Conservation (phyloP, 768 basidiomycete species). For the Neoboletus magnificus region DNA sequence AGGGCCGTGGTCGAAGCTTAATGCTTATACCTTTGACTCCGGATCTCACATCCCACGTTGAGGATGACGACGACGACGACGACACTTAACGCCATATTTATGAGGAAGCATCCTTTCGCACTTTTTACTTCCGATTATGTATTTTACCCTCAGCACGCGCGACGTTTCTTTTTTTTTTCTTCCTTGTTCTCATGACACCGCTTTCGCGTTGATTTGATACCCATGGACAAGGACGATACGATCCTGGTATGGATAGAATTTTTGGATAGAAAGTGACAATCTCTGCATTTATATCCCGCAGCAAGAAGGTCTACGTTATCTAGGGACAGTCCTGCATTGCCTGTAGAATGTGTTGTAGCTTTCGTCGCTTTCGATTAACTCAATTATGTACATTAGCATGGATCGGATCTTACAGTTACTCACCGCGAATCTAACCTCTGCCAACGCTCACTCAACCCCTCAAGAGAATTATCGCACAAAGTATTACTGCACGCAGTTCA, state of each 20-base stretch:
- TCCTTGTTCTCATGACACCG: slow-evolving; percentile 3
- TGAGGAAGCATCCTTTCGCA: background rate
- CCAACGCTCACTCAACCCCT: background rate
- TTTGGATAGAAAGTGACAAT: background rate
- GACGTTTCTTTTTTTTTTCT: background rate
- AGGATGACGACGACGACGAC: background rate
- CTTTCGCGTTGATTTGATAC: slow-evolving; percentile 1
- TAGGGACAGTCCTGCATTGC: too few relatives aligned
- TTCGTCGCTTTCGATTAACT: background rate
- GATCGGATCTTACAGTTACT: too few relatives aligned
- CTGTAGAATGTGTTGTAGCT: background rate
- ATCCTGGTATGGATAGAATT: background rate
- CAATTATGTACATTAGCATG: background rate
- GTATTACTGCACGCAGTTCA: background rate
- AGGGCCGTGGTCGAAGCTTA: background rate
- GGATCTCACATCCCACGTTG: background rate
- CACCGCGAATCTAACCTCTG: too few relatives aligned
- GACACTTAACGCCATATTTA: background rate
- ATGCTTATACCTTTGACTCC: background rate
- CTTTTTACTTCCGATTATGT: background rate
- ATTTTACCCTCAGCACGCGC: background rate
- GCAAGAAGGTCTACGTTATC: background rate
- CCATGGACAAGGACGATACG: background rate
- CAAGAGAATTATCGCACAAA: background rate
- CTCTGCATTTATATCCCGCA: background rate